These are phyloP conservation scores for Cucurbita pepo DNA, from an alignment of 306 rosid genomes.

Conservation along the genomic window DNA sequence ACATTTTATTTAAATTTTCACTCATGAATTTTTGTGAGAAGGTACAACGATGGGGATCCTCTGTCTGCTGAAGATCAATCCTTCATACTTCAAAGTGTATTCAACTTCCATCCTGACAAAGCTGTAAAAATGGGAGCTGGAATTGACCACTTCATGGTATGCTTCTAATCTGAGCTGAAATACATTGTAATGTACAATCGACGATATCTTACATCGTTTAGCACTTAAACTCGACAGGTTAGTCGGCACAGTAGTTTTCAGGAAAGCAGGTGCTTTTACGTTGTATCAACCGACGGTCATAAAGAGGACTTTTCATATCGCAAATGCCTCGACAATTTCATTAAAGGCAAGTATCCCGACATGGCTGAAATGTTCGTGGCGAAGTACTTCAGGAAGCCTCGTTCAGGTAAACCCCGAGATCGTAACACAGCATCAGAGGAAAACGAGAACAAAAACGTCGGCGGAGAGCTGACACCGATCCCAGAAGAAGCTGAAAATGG, in stretches of 20 bases:
- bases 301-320: slow-evolving; percentile 66
- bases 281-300: slow-evolving; percentile 51
- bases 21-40: slow-evolving; percentile 14
- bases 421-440: background rate
- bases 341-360: slow-evolving; percentile 46
- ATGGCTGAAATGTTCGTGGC: slow-evolving; percentile 38
- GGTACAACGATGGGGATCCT: slow-evolving; percentile 85
- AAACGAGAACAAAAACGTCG: background rate
- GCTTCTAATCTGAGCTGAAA: background rate
- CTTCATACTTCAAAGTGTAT: slow-evolving; percentile 51
- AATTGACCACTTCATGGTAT: slow-evolving; percentile 69
- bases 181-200: background rate
- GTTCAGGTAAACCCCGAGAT: slow-evolving; percentile 19
- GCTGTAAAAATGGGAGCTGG: slow-evolving; percentile 76
- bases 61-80: slow-evolving; percentile 52
- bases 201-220: background rate
- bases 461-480: background rate
- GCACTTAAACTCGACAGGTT: slow-evolving; percentile 29
- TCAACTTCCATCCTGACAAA: slow-evolving; percentile 76
- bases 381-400: slow-evolving; percentile 49
- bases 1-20: background rate
- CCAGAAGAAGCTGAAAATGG: slow-evolving; percentile 18
- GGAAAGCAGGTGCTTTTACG: slow-evolving; percentile 68
- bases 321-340: slow-evolving; percentile 48
- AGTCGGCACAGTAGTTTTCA: slow-evolving; percentile 45